phyloP scores from a whole-genome alignment of 2,329 filamentous ascomycete genomes.

The Curvularia verruculosa region DNA sequence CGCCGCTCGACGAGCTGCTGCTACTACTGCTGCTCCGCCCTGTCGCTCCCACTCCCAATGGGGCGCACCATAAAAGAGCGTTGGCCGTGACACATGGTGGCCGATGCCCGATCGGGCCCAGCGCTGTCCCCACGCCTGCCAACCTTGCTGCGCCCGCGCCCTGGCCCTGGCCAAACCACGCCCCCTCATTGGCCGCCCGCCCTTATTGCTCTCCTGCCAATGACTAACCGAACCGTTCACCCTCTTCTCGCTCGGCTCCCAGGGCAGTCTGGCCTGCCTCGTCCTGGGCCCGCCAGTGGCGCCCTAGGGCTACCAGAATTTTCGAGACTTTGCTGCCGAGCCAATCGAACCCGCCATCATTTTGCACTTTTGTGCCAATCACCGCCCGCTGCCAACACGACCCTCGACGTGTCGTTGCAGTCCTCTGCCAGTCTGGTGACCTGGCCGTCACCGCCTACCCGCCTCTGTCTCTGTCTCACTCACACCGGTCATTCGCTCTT shows the following conservation, averaged over 20 bases:
- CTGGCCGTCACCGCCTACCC: slow-evolving; percentile 27
- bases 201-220: slow-evolving; percentile 34
- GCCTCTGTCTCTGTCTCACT: slow-evolving; percentile 14
- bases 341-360: slow-evolving; percentile 45
- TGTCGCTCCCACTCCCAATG: slow-evolving; percentile 13
- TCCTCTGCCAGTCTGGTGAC: slow-evolving; percentile 33
- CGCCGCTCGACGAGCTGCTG: too few species aligned
- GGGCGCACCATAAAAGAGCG: slow-evolving; percentile 34
- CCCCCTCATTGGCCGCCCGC: slow-evolving; percentile 32
- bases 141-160: too few species aligned
- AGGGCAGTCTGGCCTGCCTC: not conserved
- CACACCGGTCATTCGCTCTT: slow-evolving; percentile 21
- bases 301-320: slow-evolving; percentile 37
- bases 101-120: slow-evolving; percentile 29
- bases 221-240: slow-evolving; percentile 38
- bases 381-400: slow-evolving; percentile 24
- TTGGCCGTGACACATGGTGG: slow-evolving; percentile 43
- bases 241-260: not conserved
- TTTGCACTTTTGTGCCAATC: slow-evolving; percentile 38
- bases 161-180: not conserved
- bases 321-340: slow-evolving; percentile 39
- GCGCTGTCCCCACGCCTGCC: slow-evolving; percentile 10
- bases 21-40: slow-evolving; percentile 1
- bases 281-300: slow-evolving; percentile 32
- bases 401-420: slow-evolving; percentile 21